Evolutionary conservation across 768 basidiomycete species (phyloP), one percentile per base, ranked within the genome.

Genomic region (Pleurotus ostreatus): DNA sequence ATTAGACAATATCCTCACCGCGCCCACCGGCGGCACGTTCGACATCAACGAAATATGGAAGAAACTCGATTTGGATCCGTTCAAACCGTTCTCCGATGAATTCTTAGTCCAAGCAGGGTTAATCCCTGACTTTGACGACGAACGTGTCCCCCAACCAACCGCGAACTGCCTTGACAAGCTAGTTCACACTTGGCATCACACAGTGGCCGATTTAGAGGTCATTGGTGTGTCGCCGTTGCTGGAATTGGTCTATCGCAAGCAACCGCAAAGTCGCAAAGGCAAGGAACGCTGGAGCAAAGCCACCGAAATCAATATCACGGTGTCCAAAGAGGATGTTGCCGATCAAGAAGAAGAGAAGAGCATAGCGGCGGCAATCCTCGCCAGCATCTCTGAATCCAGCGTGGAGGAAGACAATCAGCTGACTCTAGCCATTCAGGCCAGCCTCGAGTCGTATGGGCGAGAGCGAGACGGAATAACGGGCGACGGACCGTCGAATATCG

Each of bases 11-110:
- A 69, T 90, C 11, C 65, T 85, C 16, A 20, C 51, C 5, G 39
- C 39, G 39, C 68, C 78, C 2, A 65, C 66, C 1, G 65, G 71
- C n/a, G 61, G 62, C 4, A 74, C 74, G 1, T 80, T 84, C 57
- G 76, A 85, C 61, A 89, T 86, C 62, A 46, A 66, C 20, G 54
- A 63, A 0, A 61, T 92, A 8, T 91, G 86, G 84, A 60, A 57
- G 12, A 70, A 68, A 22, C 63, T 84, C 1, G 65, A 69, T 1
- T 60, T 86, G 12, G 60, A 84, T 55, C 71, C 81, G 0, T 62
- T 60, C 0, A 67, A 64, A 47, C 60, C 68, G 0, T 80, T 90
- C 60, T 87, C 87, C 0, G 63, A 66, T 0, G 56, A 40, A 4
- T 90, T 89, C 63, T 57, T 85, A 11, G 57, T 67, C 11, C 74